Conservation (phyloP, 495 filamentous ascomycete species). For the Penicillium lividum region DNA sequence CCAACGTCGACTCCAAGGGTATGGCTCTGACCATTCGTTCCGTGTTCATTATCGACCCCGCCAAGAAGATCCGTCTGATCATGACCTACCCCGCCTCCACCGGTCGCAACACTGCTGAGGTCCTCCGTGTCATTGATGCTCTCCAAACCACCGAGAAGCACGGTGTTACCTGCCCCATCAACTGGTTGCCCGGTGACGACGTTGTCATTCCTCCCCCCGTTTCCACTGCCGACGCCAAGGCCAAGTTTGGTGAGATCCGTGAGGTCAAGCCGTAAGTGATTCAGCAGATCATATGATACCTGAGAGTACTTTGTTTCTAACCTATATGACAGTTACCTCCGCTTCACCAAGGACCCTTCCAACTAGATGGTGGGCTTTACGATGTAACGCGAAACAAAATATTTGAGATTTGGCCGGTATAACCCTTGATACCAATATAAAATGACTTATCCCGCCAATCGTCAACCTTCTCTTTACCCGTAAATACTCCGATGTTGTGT, state of each 20-base stretch:
- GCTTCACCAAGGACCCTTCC: slow-evolving; percentile 46
- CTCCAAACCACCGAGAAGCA: slow-evolving; percentile 64
- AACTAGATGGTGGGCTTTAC: slow-evolving; percentile 30
- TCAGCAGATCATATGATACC: neutral
- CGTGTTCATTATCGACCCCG: slow-evolving; percentile 69
- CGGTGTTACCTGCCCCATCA: slow-evolving; percentile 63
- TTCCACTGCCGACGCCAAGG: slow-evolving; percentile 61
- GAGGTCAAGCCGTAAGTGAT: slow-evolving; percentile 62
- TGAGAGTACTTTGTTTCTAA: slow-evolving; percentile 18
- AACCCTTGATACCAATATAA: slow-evolving; percentile 28
- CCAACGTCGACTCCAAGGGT: slow-evolving; percentile 57
- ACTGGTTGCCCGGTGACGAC: slow-evolving; percentile 66
- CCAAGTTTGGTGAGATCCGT: slow-evolving; percentile 65
- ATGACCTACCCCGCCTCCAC: slow-evolving; percentile 70
- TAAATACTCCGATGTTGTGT: neutral
- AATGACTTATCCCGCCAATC: slow-evolving; percentile 16
- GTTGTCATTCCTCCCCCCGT: slow-evolving; percentile 68
- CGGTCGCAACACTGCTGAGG: slow-evolving; percentile 65
- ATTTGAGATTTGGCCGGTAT: slow-evolving; percentile 14
- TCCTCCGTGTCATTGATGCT: slow-evolving; percentile 65
- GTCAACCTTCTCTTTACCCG: neutral
- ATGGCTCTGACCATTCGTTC: slow-evolving; percentile 68
- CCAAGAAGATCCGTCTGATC: slow-evolving; percentile 66
- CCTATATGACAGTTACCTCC: slow-evolving; percentile 39
- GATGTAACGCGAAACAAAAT: slow-evolving; percentile 23